These are phyloP conservation scores for Phytopythium montanum DNA, from an alignment of 352 stramenopile genomes.

Conservation along the genomic window DNA sequence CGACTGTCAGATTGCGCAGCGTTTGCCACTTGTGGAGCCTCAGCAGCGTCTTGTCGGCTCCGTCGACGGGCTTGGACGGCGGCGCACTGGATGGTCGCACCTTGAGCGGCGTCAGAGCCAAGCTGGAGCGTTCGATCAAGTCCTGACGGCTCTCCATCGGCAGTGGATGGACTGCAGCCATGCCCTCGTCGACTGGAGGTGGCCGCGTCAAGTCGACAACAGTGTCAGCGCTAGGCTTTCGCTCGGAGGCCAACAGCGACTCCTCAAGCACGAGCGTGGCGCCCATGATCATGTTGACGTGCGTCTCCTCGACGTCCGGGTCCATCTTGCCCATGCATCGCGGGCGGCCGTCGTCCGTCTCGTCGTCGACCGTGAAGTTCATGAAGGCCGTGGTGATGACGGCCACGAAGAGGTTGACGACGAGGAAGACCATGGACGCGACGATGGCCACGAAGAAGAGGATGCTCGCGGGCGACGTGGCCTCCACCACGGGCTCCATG, in stretches of 20 bases:
- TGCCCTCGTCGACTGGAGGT: neutral
- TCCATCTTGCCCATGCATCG: conserved; percentile 57
- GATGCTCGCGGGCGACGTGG: conserved; percentile 46
- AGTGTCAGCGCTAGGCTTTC: neutral
- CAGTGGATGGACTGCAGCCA: neutral
- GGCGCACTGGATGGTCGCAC: conserved; percentile 16
- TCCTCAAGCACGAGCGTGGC: conserved; percentile 72
- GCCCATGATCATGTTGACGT: conserved; percentile 82
- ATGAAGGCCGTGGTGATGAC: conserved; percentile 85
- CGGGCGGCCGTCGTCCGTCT: conserved; percentile 24
- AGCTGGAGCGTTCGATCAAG: conserved; percentile 6
- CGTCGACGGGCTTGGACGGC: conserved; percentile 11
- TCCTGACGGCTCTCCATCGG: neutral
- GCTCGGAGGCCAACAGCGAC: conserved; percentile 11
- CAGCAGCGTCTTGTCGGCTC: conserved; percentile 25
- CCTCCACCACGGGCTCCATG: conserved; percentile 72
- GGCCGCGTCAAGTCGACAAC: neutral
- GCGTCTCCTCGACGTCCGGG: conserved; percentile 53
- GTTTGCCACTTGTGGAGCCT: conserved; percentile 38
- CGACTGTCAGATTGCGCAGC: conserved; percentile 54
- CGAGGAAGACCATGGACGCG: conserved; percentile 73
- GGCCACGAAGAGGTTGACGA: conserved; percentile 80
- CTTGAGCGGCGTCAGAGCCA: conserved; percentile 1
- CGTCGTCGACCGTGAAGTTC: conserved; percentile 65
- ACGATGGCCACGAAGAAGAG: conserved; percentile 75